Base-by-base conservation (phyloP, 139 green algal species). In the Micromonas commoda region DNA sequence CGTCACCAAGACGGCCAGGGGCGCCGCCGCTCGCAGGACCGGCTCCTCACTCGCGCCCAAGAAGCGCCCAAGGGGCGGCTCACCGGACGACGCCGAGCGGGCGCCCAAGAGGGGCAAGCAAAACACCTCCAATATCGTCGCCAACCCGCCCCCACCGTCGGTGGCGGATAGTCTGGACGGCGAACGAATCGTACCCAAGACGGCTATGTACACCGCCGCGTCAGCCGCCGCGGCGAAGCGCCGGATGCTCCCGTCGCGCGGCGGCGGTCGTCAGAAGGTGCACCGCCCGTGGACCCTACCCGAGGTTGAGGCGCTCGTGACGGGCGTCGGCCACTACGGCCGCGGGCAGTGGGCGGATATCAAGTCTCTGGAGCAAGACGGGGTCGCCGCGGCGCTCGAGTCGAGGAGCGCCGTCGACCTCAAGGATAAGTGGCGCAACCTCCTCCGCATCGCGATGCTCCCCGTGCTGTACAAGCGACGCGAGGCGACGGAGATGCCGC, bases 301-400 rank as follows among this genome's bases (percentile, higher is more conserved):
- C 21, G 91, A 96, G 82, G 91, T 90, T 19, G 31, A 88, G 63
- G 85, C 88, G 16, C 83, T 96, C 9, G 80, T 96, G 0, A 82
- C 89, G 23, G 91, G 91, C 16, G 91, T 96, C 20, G 80, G 80
- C 52, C 73, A 69, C 9, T 90, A 85, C 79, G 91, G 91, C 24
- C 81, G 83, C 3, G 89, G 89, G 33, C 91, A 94, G 76, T 96
- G 91, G 91, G 88, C 91, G 16, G 88, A 92, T n/a, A 91, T 92
- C 76, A 92, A 80, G 82, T 89, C 65, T 88, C 87, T 37, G 84
- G 80, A 9, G 86, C 87, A 34, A 91, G 92, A 79, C 93, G 91
- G 91, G 83, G 88, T 33, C 82, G 89, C 38, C 88, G 65, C 73
- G n/a, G 53, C 66, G 23, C 31, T 87, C 26, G 54, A 81, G 45